Evolutionary conservation across 2,329 filamentous ascomycete species (phyloP).

Genomic region (Cordyceps cateniannulata): DNA sequence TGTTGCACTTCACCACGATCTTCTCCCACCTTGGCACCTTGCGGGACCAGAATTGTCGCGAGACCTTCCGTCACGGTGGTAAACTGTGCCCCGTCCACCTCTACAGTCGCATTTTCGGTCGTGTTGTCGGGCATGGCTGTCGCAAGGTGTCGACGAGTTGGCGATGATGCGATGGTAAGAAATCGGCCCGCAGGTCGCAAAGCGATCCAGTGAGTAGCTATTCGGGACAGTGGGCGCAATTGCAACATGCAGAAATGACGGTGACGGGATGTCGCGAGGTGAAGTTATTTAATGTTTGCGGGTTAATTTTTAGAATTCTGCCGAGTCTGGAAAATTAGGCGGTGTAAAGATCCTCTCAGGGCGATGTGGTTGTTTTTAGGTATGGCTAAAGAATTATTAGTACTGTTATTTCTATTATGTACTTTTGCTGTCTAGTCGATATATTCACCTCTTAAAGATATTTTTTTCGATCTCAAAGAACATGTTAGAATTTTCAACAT

Average conservation of each 20-base stretch:
- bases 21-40: slow-evolving; percentile 35
- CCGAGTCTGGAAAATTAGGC: slow-evolving; percentile 2
- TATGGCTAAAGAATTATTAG: too few species aligned
- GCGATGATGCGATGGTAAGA: neutral
- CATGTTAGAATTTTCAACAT: too few species aligned
- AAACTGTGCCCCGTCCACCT: slow-evolving; percentile 41
- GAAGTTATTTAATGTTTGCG: neutral
- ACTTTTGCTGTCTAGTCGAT: too few species aligned
- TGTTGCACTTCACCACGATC: slow-evolving; percentile 60
- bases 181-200: neutral
- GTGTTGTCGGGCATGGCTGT: slow-evolving; percentile 3
- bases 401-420: too few species aligned
- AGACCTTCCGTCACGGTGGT: slow-evolving; percentile 49
- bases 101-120: slow-evolving; percentile 19
- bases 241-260: neutral
- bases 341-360: too few species aligned
- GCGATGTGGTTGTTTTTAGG: too few species aligned
- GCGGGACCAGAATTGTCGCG: slow-evolving; percentile 50
- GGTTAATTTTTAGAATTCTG: slow-evolving; percentile 14
- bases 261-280: neutral
- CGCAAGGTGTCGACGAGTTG: neutral
- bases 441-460: too few species aligned
- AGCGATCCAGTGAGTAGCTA: neutral
- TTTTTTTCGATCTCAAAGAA: too few species aligned
- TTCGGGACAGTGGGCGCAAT: neutral